These are phyloP conservation scores for Colletotrichum karsti DNA, from an alignment of 2,329 filamentous ascomycete species.

Conservation along the genomic window DNA sequence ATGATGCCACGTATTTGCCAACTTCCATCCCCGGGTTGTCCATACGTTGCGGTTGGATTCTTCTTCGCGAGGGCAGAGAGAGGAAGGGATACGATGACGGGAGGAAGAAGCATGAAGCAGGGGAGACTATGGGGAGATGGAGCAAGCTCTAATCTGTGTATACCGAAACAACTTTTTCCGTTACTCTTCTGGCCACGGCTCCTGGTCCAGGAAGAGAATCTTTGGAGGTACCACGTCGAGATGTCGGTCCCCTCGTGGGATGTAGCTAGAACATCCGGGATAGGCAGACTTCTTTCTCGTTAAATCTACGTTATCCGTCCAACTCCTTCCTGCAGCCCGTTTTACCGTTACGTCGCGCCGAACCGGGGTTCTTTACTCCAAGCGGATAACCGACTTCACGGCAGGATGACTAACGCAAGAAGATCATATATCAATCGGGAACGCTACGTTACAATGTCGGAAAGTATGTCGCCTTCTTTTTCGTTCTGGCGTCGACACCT, in stretches of 20 bases:
- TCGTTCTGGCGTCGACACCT: neutral
- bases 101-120: neutral
- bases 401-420: neutral
- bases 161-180: constrained; percentile 11
- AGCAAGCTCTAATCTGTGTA: constrained; percentile 28
- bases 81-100: neutral
- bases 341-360: neutral
- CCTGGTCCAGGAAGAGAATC: neutral
- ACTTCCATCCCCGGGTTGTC: constrained; percentile 16
- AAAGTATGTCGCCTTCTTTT: neutral
- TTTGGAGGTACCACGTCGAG: constrained; percentile 10
- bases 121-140: constrained; percentile 3
- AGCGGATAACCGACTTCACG: neutral
- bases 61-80: neutral
- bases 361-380: neutral
- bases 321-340: neutral
- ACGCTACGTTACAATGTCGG: constrained; percentile 3
- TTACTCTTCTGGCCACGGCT: neutral
- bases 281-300: constrained; percentile 24
- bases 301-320: constrained; percentile 26
- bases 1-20: constrained; percentile 26
- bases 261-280: constrained; percentile 23
- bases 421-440: neutral
- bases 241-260: constrained; percentile 7
- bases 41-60: constrained; percentile 22